phyloP scores from a whole-genome alignment of 2,329 filamentous ascomycete genomes.

The Trichoderma gracile region DNA sequence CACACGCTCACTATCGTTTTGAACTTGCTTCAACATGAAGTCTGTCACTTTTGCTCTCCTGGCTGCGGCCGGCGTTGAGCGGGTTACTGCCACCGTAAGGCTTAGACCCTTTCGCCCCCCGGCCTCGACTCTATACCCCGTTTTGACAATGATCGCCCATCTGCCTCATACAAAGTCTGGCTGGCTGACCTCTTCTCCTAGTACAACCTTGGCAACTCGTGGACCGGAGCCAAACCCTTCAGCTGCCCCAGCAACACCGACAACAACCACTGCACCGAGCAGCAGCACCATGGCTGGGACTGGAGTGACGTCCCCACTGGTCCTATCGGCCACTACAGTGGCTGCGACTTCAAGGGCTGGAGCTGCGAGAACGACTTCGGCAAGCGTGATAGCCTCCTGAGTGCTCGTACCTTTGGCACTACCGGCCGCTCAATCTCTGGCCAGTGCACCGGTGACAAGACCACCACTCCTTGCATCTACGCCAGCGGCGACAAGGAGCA shows the following conservation, averaged over 20 bases:
- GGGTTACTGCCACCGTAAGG: constrained; percentile 50
- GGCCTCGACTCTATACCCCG: too few relatives aligned
- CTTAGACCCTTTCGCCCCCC: too few relatives aligned
- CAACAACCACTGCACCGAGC: constrained; percentile 69
- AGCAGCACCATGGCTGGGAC: constrained; percentile 70
- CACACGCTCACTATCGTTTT: constrained; percentile 23
- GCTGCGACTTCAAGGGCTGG: constrained; percentile 74
- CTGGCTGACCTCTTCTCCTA: not conserved
- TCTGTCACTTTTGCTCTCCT: constrained; percentile 47
- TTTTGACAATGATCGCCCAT: too few relatives aligned
- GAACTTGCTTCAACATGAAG: constrained; percentile 50
- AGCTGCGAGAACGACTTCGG: constrained; percentile 60
- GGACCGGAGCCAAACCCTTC: constrained; percentile 51
- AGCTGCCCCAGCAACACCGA: constrained; percentile 69
- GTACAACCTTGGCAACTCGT: constrained; percentile 28
- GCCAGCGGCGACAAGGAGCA: constrained; percentile 46
- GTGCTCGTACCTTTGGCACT: constrained; percentile 54
- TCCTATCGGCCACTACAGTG: constrained; percentile 64
- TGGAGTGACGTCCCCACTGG: constrained; percentile 66
- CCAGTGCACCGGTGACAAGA: constrained; percentile 48
- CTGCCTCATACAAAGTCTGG: not conserved
- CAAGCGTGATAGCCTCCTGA: constrained; percentile 60
- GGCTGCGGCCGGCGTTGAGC: constrained; percentile 53
- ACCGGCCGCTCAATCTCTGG: constrained; percentile 58
- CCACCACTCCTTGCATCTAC: constrained; percentile 60